Evolutionary conservation across 2,329 filamentous ascomycete genomes (phyloP).

Genomic region (Aspergillus carbonarius): DNA sequence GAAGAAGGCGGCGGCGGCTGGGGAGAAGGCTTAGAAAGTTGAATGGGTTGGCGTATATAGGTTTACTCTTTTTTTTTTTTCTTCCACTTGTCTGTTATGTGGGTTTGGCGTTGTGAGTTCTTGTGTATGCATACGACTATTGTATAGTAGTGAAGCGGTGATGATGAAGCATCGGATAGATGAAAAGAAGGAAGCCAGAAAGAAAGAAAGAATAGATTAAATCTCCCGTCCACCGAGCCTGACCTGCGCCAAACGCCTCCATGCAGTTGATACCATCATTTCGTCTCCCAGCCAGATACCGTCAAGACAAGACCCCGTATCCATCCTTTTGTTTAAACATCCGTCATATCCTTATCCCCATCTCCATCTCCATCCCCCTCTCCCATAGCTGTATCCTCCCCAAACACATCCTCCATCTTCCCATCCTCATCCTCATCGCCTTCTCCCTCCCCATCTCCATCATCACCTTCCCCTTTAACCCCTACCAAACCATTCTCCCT

Average conservation of each 20-base stretch:
- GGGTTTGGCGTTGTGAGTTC: neutral
- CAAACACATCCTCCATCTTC: conserved; percentile 50
- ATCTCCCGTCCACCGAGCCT: neutral
- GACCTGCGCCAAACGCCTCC: neutral
- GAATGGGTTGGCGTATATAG: neutral
- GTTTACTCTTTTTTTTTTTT: neutral
- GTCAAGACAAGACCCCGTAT: neutral
- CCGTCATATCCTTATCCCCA: conserved; percentile 44
- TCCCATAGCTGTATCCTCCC: conserved; percentile 42
- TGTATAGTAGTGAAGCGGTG: conserved; percentile 1
- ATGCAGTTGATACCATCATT: neutral
- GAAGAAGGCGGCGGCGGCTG: conserved; percentile 4
- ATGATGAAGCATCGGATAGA: neutral
- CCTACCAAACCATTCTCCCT: conserved; percentile 26
- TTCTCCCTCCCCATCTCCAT: conserved; percentile 35
- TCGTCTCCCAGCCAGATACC: neutral
- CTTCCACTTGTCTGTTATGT: neutral
- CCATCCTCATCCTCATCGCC: conserved; percentile 48
- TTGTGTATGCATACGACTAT: neutral
- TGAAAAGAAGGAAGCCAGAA: neutral
- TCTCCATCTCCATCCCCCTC: conserved; percentile 33
- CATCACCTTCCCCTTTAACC: conserved; percentile 26
- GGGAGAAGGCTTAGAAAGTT: neutral
- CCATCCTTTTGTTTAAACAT: conserved; percentile 31
- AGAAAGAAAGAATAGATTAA: neutral